Base-by-base conservation (phyloP, 179 eudicot genomes). In the Spinacia oleracea region DNA sequence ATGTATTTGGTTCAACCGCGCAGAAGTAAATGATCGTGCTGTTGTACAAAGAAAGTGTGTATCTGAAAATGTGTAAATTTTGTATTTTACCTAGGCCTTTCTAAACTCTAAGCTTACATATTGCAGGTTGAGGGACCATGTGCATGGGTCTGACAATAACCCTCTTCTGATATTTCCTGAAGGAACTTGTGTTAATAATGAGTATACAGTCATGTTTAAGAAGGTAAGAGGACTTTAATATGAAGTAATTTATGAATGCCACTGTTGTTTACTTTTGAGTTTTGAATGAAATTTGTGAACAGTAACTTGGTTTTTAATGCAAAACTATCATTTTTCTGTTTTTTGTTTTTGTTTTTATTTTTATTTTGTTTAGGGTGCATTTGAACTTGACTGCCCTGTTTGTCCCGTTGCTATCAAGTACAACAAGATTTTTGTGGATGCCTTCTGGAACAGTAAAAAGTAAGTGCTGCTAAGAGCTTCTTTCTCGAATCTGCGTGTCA, bases 111-210 rank as follows among this genome's bases (percentile, higher is more conserved):
- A 56, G 55, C 27, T 48, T 82, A 73, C 62, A 31, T 51, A 66
- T 67, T 88, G 81, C 88, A 94, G 99, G 91, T 86, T 96, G 81
- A 89, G 97, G 81, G 96, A 96, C 65, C 99, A 94, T 76, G 96
- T 94, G 63, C 89, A 91, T 71, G 99, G 97, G 46, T 78, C 93
- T 69, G 99, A 92, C 79, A 96, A 92, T 81, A 94, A 94, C 80
- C 98, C 99, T 74, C 97, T 96, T 83, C 93, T 96, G 29, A 92
- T 94, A 84, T 96, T 94, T 74, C 97, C 98, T 8, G 99, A 96
- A 87, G 98, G 99, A 84, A 96, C 98, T 55, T 94, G 99, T 81
- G 99, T 96, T 43, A 96, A 96, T 83, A 96, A 96, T 86, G 94
- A 94, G 74, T 94, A 94, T 80, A 89, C 89, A 51, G 99, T 96